These are phyloP conservation scores for Fraxinus xanthoxyloides DNA, from an alignment of 305 asterid species.

Conservation along the genomic window DNA sequence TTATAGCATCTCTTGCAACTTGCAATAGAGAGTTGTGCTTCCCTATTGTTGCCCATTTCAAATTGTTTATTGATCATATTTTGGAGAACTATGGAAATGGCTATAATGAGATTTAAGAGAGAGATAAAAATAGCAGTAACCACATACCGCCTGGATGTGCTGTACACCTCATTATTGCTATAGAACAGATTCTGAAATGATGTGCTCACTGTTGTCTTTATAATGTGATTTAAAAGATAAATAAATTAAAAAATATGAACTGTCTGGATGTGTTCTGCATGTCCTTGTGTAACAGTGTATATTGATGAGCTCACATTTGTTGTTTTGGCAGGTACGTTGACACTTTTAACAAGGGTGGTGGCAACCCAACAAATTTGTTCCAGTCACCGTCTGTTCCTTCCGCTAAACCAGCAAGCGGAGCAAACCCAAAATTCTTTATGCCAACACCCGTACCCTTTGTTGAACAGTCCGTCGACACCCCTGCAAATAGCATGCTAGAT, in stretches of 20 bases:
- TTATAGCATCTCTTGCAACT: neutral
- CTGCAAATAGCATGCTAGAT: conserved; percentile 29
- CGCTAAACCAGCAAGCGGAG: conserved; percentile 46
- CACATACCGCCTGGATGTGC: neutral
- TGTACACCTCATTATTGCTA: neutral
- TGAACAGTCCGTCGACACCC: conserved; percentile 43
- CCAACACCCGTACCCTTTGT: conserved; percentile 51
- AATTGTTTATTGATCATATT: neutral
- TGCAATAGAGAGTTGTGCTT: neutral
- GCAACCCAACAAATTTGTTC: conserved; percentile 55
- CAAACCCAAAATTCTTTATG: conserved; percentile 69
- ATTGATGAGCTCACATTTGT: neutral
- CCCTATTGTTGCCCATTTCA: conserved; percentile 4
- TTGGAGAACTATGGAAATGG: neutral
- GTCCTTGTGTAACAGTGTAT: neutral
- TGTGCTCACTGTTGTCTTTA: neutral
- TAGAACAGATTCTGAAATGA: neutral
- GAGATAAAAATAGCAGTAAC: neutral
- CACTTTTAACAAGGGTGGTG: conserved; percentile 85
- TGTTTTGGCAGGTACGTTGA: conserved; percentile 77
- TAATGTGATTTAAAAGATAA: neutral
- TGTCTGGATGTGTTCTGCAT: neutral
- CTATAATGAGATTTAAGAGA: neutral
- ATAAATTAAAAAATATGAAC: neutral
- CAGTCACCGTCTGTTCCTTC: conserved; percentile 67